Evolutionary conservation across 1,284 basidiomycete species (phyloP), one percentile per base, ranked within the genome.

Genomic region (Meira miltonrushii): DNA sequence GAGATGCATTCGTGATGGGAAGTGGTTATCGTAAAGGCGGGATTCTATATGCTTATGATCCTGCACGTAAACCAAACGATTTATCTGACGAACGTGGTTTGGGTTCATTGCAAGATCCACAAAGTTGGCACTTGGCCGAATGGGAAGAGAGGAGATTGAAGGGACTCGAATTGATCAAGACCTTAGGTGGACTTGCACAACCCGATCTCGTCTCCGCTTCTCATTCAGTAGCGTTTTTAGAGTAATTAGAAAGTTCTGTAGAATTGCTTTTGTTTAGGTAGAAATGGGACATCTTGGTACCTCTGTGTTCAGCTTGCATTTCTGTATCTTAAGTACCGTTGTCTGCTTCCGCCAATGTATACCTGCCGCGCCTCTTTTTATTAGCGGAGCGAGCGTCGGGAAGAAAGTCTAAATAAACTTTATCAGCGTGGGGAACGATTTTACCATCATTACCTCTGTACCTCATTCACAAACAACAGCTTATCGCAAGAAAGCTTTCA

Each of bases 1-100:
- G 54, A 19, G 41, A 47, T 41, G 33, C 19, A 12, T 12, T 59
- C 7, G 11, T 56, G 8, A 19, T 37, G 9, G 55, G 55, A 12
- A 9, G n/a, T 28, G 43, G 38, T 12, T 37, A 46, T 19, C 43
- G 55, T 33, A 56, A 46, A 17, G 55, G 41, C 2, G 55, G 55
- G 8, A 56, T 56, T 37, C 13, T 56, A 3, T 38, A 13, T 23
- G n/a, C 23, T 10, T 56, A 56, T 39, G 55, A 56, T 50, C 55
- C 55, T n/a, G 13, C 55, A 13, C n/a, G 55, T n/a, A 8, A 56
- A 17, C 41, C 19, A 39, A 39, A 17, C 4, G 39, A 17, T 33
- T 7, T 33, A n/a, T 3, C 48, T 15, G 55, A 56, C 12, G 23
- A 56, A 17, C 19, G 40, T 33, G 55, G 55, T n/a, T 21, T 56